These are phyloP conservation scores for Strobilomyces confusus DNA, from an alignment of 768 basidiomycete genomes.

Conservation along the genomic window DNA sequence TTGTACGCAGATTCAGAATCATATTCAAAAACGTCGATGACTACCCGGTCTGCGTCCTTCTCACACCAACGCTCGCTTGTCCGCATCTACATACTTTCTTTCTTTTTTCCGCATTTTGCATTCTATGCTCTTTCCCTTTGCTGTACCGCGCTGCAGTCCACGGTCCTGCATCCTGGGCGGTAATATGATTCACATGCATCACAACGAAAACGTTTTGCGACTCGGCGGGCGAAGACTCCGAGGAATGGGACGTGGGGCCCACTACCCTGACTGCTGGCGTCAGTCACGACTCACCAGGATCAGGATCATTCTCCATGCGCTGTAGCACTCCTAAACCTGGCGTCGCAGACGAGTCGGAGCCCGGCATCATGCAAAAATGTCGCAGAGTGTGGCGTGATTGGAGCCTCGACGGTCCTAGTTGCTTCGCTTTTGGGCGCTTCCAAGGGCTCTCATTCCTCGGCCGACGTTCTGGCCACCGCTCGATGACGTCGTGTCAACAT, in stretches of 20 bases:
- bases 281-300: slow-evolving; percentile 2
- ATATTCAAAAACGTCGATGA: slow-evolving; percentile 8
- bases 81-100: slow-evolving; percentile 13
- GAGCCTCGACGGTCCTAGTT: neutral
- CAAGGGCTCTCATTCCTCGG: too few relatives aligned
- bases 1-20: slow-evolving; percentile 4
- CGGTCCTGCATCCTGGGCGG: neutral
- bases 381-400: neutral
- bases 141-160: neutral
- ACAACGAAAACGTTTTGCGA: neutral
- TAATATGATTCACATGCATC: slow-evolving; percentile 4
- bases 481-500: too few relatives aligned
- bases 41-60: neutral
- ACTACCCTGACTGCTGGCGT: neutral
- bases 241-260: neutral
- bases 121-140: slow-evolving; percentile 10
- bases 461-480: too few relatives aligned
- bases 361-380: neutral
- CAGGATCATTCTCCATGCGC: slow-evolving; percentile 3
- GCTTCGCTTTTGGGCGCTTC: too few relatives aligned
- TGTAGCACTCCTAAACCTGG: neutral
- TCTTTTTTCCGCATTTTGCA: neutral
- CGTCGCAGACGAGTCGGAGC: neutral
- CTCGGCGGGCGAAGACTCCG: neutral
- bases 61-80: too few relatives aligned